Base-by-base conservation (phyloP, 2,329 filamentous ascomycete genomes). In the Nemania abortiva region DNA sequence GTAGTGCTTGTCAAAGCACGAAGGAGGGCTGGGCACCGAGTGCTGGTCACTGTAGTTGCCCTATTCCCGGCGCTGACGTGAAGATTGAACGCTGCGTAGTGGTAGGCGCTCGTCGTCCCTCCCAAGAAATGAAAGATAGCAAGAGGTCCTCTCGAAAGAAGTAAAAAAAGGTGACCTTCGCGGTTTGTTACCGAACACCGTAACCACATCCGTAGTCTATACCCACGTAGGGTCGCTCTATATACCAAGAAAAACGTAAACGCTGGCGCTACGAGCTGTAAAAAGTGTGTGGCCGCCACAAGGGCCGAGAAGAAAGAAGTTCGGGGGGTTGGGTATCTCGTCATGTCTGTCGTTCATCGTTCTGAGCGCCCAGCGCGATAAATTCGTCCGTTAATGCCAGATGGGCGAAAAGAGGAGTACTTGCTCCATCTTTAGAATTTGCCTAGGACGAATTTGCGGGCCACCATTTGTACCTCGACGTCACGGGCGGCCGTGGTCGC, bases 401-500 rank as follows among this genome's bases (percentile, higher is more conserved):
- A 63, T 34, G 31, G 55, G n/a, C n/a, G 39, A 68, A 65, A 42
- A 52, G 57, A 31, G 45, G 55, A 65, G 65, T 45, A 31, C 58
- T 59, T 55, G 57, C 68, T 73, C 72, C 42, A 63, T 6, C 24
- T 57, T 73, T 77, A 80, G 49, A 77, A 73, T 66, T 78, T 75
- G 72, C 79, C 78, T 34, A 80, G 73, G 66, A 81, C 79, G 62
- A 74, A 80, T 70, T 77, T 75, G 68, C 79, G 79, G 61, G 75
- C 65, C 57, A 80, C 77, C 34, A 74, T 66, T 58, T 66, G 61
- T 34, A 65, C 39, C 62, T 74, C 69, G 10, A 69, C 72, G 11
- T 78, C 74, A 39, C 74, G 76, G 18, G 72, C 24, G 20, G 68
- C 69, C 4, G 70, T 52, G 22, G 66, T 63, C 50, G 65, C 66